Conservation (phyloP, 2,329 filamentous ascomycete genomes). For the Karstenula rhodostoma region DNA sequence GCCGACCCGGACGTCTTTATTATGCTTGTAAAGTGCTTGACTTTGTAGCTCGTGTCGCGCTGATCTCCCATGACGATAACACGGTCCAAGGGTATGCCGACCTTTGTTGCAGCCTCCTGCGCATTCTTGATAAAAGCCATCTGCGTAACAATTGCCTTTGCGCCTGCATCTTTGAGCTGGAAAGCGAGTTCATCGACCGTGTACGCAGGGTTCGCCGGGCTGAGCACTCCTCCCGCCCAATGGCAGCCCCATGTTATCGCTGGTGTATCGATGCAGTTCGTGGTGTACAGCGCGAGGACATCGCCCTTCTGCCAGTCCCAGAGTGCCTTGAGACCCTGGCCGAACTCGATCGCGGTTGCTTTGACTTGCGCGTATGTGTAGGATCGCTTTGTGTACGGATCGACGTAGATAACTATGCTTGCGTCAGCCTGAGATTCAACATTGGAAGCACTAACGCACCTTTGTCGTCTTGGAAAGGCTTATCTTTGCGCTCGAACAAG, state of each 20-base stretch:
- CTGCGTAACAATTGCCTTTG: conserved; percentile 80
- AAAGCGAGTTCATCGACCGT: conserved; percentile 83
- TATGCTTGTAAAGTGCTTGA: conserved; percentile 78
- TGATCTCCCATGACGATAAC: conserved; percentile 80
- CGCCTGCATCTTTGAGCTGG: conserved; percentile 80
- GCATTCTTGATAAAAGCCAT: conserved; percentile 70
- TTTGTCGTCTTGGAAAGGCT: conserved; percentile 74
- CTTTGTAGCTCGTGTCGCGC: conserved; percentile 63
- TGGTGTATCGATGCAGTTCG: conserved; percentile 86
- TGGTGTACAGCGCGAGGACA: conserved; percentile 81
- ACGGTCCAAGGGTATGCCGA: conserved; percentile 73
- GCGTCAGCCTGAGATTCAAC: conserved; percentile 19
- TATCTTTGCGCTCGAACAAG: conserved; percentile 75
- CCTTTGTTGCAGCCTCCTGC: conserved; percentile 71
- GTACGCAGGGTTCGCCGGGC: conserved; percentile 89
- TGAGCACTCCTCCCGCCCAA: conserved; percentile 83
- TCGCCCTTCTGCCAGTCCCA: conserved; percentile 86
- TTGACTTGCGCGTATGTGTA: conserved; percentile 78
- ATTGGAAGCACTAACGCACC: conserved; percentile 55
- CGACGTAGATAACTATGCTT: conserved; percentile 75
- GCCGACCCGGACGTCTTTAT: conserved; percentile 68
- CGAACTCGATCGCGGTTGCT: conserved; percentile 75
- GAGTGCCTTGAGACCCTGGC: conserved; percentile 75
- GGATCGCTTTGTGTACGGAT: conserved; percentile 71
- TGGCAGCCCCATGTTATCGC: conserved; percentile 78